Base-by-base conservation (phyloP, 352 stramenopile species). In the Pythium scleroteichum region DNA sequence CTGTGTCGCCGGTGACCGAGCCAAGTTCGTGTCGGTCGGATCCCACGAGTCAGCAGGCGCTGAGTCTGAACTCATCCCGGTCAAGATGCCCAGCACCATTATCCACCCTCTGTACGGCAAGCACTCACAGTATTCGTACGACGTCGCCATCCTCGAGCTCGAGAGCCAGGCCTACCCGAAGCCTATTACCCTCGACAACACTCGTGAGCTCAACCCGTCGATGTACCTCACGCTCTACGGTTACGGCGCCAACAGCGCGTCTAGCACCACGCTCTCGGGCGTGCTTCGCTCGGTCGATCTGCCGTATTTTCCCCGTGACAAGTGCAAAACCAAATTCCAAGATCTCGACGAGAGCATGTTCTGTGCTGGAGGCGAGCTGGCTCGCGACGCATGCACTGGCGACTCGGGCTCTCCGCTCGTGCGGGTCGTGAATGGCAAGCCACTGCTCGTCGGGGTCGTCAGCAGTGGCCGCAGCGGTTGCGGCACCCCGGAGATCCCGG, bases 281-380 rank as follows among this genome's bases (percentile, higher is more conserved):
- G 51, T 64, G 26, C 51, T 81, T 13, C 66, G 62, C 3, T 68
- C 69, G 4, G 66, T 81, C 22, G 58, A 62, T 23, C 41, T 81
- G 41, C 62, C 68, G 1, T 72, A 71, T 32, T 73, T 73, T 23
- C 14, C 65, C 2, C 60, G 60, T 16, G 52, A 62, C 20, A 55
- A 54, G 47, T 81, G 73, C 50, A 42, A 52, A 2, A 47, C 51
- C 17, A 67, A 61, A 17, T 72, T 76, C 22, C 62, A 66, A 6
- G 61, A 73, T 22, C 56, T 78, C 17, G 73, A 81, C 52, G 61
- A 68, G 13, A 76, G 68, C 51, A 78, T 81, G 73, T 66, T 76
- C 14, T 81, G 73, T 40, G 73, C 69, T 8, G 73, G 73, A 3
- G 73, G 73, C 14, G 53, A 78, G 39, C 40, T 62, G 13, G 70